Conservation (phyloP, 169 alveolate genomes). For the Theileria annulata region DNA sequence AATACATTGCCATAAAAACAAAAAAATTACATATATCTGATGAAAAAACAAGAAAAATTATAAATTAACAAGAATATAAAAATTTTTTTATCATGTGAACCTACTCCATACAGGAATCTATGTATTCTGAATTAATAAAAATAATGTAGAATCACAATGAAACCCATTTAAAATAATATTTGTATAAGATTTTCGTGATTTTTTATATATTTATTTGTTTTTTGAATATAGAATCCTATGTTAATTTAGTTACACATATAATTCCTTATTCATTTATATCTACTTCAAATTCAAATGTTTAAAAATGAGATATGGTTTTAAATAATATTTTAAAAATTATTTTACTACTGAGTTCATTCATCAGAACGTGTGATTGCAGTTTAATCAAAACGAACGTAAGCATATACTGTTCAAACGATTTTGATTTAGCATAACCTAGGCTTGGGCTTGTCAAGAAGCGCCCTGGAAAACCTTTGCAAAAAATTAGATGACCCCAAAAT, state of each 20-base stretch:
- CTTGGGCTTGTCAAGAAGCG: background rate
- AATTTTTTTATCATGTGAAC: background rate
- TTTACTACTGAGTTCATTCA: background rate
- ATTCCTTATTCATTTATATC: background rate
- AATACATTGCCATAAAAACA: background rate
- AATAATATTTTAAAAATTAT: background rate
- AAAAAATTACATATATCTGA: background rate
- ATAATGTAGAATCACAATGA: background rate
- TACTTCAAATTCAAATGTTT: background rate
- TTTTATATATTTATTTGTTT: background rate
- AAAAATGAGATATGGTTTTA: conserved; percentile 21
- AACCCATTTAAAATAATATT: too few relatives aligned
- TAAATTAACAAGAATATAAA: background rate
- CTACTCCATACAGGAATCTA: background rate
- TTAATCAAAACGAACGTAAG: conserved; percentile 18
- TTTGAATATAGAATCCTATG: background rate
- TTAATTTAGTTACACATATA: background rate
- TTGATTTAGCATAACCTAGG: conserved; percentile 37
- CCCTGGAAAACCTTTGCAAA: background rate
- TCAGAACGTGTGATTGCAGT: conserved; percentile 9
- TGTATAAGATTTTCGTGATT: too few relatives aligned
- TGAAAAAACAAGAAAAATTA: background rate
- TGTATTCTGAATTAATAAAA: background rate
- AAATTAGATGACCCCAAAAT: conserved; percentile 2
- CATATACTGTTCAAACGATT: background rate